A percentile compares a stretch with the other conserved stretches of the same genome.
Conservation (phyloP, 1,284 basidiomycete genomes). For the Schizopora paradoxa region DNA sequence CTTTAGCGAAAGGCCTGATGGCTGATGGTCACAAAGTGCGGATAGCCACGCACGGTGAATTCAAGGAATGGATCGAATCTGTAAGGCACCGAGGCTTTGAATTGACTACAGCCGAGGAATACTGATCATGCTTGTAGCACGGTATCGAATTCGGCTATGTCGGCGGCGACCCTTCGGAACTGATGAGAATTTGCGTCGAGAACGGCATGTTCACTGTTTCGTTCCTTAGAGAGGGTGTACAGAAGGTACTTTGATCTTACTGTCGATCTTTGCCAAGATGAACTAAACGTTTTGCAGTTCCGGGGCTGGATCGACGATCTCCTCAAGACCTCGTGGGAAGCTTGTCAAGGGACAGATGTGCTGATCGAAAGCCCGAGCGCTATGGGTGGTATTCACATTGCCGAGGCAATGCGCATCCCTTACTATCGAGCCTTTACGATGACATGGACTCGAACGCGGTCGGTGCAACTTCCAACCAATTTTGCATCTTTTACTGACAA, state of each 20-base stretch:
- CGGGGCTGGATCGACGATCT: conserved; percentile 96
- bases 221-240: conserved; percentile 86
- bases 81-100: conserved; percentile 41
- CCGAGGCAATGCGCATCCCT: conserved; percentile 88
- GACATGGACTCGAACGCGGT: conserved; percentile 78
- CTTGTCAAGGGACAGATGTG: conserved; percentile 91
- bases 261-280: conserved; percentile 5
- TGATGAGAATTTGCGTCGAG: conserved; percentile 92
- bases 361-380: conserved; percentile 94
- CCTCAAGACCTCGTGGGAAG: conserved; percentile 89
- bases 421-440: conserved; percentile 93
- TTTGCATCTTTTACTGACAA: conserved; percentile 13
- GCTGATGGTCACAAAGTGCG: conserved; percentile 81
- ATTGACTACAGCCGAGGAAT: background rate
- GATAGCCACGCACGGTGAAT: conserved; percentile 93
- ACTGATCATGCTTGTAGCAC: conserved; percentile 42
- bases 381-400: conserved; percentile 98
- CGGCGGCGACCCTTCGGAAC: conserved; percentile 94
- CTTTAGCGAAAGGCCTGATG: conserved; percentile 87
- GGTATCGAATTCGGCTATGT: conserved; percentile 92
- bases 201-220: conserved; percentile 96
- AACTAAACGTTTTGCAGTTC: conserved; percentile 49
- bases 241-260: conserved; percentile 54
- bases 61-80: conserved; percentile 91
- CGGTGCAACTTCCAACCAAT: conserved; percentile 11